Conservation (phyloP, 192 early-diverging fungal genomes). For the Rhizoclosmatium globosum region DNA sequence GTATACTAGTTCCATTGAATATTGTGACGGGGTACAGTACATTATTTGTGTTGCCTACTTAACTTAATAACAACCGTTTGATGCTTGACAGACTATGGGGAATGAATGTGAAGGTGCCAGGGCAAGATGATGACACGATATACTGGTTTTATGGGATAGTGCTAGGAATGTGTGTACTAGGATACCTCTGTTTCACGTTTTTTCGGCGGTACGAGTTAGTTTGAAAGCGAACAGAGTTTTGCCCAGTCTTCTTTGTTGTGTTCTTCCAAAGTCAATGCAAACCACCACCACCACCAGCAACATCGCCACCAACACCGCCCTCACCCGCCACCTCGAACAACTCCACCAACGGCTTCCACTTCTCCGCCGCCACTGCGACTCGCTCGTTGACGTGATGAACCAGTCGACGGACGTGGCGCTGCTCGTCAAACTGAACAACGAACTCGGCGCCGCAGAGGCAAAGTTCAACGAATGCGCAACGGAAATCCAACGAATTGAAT, state of each 20-base stretch:
- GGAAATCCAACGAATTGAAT: no score
- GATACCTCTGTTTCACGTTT: background rate
- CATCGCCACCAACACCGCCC: no score
- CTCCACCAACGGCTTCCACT: no score
- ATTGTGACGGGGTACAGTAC: slow-evolving; percentile 73
- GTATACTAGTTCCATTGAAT: slow-evolving; percentile 90
- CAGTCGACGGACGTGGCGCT: no score
- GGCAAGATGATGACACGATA: slow-evolving; percentile 42
- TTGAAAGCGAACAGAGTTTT: background rate
- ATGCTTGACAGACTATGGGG: slow-evolving; percentile 13
- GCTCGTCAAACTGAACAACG: no score
- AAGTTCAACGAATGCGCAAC: no score
- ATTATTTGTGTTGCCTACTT: background rate
- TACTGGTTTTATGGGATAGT: slow-evolving; percentile 55
- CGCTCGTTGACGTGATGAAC: no score
- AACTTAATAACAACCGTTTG: background rate
- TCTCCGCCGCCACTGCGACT: no score
- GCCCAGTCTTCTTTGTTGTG: no score
- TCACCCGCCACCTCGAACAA: no score
- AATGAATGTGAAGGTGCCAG: slow-evolving; percentile 40
- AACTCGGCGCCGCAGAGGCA: no score
- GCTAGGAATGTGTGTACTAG: slow-evolving; percentile 35
- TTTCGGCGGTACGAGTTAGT: background rate
- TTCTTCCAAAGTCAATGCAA: background rate
- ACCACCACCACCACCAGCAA: background rate